phyloP scores from a whole-genome alignment of 73 alveolate genomes.

The Strombidium stylifer region DNA sequence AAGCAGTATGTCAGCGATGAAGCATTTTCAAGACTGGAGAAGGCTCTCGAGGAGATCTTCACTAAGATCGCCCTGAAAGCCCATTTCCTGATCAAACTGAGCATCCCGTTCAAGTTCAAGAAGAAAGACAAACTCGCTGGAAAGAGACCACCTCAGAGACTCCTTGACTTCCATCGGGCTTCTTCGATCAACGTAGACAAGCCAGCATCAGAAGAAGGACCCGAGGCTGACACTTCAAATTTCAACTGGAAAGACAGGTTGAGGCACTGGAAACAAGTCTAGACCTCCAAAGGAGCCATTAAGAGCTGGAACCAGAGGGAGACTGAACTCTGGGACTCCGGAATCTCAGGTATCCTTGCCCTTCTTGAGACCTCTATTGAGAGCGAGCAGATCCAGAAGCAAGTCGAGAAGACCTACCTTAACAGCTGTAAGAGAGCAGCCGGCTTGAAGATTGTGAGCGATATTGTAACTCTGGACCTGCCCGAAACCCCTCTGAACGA shows the following conservation, averaged over 20 bases:
- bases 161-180: no score
- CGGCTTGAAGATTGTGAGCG: constrained; percentile 50
- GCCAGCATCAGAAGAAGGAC: no score
- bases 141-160: no score
- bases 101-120: constrained; percentile 39
- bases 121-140: no score
- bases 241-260: constrained; percentile 15
- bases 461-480: constrained; percentile 20
- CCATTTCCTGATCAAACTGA: constrained; percentile 43
- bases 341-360: constrained; percentile 53
- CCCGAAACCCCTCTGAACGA: constrained; percentile 30
- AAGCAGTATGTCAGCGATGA: constrained; percentile 42
- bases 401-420: constrained; percentile 44
- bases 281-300: constrained; percentile 45
- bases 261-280: constrained; percentile 13
- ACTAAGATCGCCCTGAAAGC: constrained; percentile 60
- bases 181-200: no score
- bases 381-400: constrained; percentile 38
- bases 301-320: constrained; percentile 40
- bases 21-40: no score
- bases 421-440: constrained; percentile 50
- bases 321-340: constrained; percentile 43
- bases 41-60: constrained; percentile 39
- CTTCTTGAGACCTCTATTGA: constrained; percentile 53
- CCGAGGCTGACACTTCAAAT: no score